These are phyloP conservation scores for Pisolithus sp. DNA, from an alignment of 768 basidiomycete species.

Conservation along the genomic window DNA sequence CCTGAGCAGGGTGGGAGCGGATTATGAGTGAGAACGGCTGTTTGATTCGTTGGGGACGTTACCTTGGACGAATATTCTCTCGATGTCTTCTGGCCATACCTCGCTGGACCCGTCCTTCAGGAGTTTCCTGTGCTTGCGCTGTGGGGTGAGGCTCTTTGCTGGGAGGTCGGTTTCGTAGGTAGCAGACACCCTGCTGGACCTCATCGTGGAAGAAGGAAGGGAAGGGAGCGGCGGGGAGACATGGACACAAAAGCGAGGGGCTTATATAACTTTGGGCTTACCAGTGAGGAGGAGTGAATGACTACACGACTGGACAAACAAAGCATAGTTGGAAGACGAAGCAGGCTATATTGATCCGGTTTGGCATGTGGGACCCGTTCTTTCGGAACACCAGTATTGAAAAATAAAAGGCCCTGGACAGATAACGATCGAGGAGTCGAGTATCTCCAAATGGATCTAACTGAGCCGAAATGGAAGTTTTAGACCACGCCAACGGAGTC, in stretches of 20 bases:
- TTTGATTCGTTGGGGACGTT: constrained; percentile 3
- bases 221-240: constrained; percentile 17
- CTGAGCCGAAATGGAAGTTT: constrained; percentile 37
- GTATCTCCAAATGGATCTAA: constrained; percentile 3
- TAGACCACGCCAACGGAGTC: constrained; percentile 44
- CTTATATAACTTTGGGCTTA: constrained; percentile 29
- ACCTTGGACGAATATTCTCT: constrained; percentile 76
- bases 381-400: constrained; percentile 23
- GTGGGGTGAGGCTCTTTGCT: constrained; percentile 45
- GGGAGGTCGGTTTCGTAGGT: constrained; percentile 14
- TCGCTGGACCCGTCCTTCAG: constrained; percentile 74
- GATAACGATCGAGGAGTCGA: constrained; percentile 23
- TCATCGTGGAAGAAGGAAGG: constrained; percentile 11
- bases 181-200: constrained; percentile 16
- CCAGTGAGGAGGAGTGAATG: constrained; percentile 16
- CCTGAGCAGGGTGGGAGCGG: constrained; percentile 34
- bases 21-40: constrained; percentile 1
- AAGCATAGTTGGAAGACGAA: neutral
- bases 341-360: constrained; percentile 9
- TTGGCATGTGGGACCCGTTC: constrained; percentile 20
- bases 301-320: neutral
- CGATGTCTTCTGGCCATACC: constrained; percentile 78
- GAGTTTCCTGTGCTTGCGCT: constrained; percentile 78
- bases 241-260: constrained; percentile 9
- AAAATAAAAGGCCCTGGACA: constrained; percentile 23